These are phyloP conservation scores for Hortiboletus campestris DNA, from an alignment of 768 basidiomycete genomes.

Conservation along the genomic window DNA sequence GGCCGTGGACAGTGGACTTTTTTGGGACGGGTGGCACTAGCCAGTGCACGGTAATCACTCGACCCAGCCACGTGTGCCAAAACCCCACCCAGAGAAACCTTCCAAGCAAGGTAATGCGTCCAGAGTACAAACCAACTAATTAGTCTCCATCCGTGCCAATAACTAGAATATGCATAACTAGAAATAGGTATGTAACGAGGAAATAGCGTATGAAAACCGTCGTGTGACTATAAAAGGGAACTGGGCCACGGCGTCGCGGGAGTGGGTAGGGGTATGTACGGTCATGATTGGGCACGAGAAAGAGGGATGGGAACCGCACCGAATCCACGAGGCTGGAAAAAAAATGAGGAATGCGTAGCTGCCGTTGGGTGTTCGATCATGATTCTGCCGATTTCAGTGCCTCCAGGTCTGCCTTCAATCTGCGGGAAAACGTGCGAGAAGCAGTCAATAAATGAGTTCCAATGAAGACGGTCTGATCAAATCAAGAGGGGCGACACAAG, in stretches of 20 bases:
- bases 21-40: too few relatives aligned
- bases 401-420: conserved; percentile 69
- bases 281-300: conserved; percentile 20
- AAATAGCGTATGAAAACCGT: conserved; percentile 29
- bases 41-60: too few relatives aligned
- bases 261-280: conserved; percentile 12
- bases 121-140: conserved; percentile 24
- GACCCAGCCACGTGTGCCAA: too few relatives aligned
- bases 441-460: conserved; percentile 40
- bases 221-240: conserved; percentile 1
- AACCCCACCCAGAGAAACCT: too few relatives aligned
- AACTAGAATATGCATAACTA: conserved; percentile 14
- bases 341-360: conserved; percentile 3
- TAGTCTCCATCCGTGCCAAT: conserved; percentile 19
- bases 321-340: conserved; percentile 35
- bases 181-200: conserved; percentile 26
- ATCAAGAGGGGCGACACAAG: conserved; percentile 15
- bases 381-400: conserved; percentile 38
- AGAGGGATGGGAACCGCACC: conserved; percentile 27
- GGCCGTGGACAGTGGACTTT: too few relatives aligned
- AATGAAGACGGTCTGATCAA: conserved; percentile 12
- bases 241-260: not conserved
- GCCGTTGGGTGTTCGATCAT: conserved; percentile 20
- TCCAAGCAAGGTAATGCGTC: conserved; percentile 2
- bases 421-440: conserved; percentile 35